Base-by-base conservation (phyloP, 2,329 filamentous ascomycete genomes). In the Trichoderma semiorbis region DNA sequence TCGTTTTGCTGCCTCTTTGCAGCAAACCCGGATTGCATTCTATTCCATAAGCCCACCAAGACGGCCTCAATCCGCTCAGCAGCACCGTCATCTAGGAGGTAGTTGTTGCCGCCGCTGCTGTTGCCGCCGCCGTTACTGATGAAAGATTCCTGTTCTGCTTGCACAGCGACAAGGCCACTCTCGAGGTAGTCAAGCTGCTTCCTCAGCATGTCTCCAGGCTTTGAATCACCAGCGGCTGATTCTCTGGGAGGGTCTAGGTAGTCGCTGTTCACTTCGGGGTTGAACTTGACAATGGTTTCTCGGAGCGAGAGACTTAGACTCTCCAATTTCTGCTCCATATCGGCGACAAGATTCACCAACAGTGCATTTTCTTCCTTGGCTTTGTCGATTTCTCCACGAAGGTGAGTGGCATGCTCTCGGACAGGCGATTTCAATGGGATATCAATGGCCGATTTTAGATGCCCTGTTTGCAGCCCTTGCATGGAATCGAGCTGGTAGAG, bases 111-210 rank as follows among this genome's bases (percentile, higher is more conserved):
- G 18, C 72, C 73, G 2, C 39, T 24, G 30, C 32, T 7, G 26
- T 72, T 74, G 3, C 47, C 30, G 21, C 74, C 74, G 21, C 73
- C 74, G 3, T 28, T 57, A 12, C 47, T 76, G 1, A 73, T 63
- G 8, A 74, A 78, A 71, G 85, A 82, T 64, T 85, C 82, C 76
- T 90, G 87, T 75, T 90, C 89, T 18, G 87, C 84, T 47, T 85
- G 84, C 12, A 95, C 87, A 10, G 86, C 85, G 34, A 85, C 83
- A 36, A 96, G 81, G 1, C 89, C 89, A 75, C 88, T 87, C 72
- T 92, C 90, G 3, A 97, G 84, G 76, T 94, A 95, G 53, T 91
- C 88, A 24, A 96, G 80, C 77, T 95, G 91, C 50, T 78, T 83
- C 32, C 80, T 80, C 26, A 91, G 79, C 70, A 85, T 81, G 21